Conservation (phyloP, 306 rosid species). For the Citrullus amarus region DNA sequence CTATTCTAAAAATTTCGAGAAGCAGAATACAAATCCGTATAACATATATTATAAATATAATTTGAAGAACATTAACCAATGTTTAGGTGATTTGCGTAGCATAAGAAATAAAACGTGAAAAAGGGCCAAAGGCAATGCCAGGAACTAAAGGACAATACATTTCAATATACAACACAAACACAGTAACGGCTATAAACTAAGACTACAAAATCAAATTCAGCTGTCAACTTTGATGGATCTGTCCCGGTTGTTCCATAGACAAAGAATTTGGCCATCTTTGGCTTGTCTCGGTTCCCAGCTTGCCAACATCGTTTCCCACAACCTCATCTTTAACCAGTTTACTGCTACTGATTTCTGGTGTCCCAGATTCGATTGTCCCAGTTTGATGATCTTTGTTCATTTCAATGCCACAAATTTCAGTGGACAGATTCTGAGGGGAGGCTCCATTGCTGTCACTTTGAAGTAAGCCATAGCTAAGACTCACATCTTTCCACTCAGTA, state of each 20-base stretch:
- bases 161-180: not conserved
- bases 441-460: not conserved
- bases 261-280: not conserved
- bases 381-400: not conserved
- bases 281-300: not conserved
- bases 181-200: not conserved
- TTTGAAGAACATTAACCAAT: not conserved
- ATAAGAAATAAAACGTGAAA: not conserved
- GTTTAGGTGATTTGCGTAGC: not conserved
- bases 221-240: not conserved
- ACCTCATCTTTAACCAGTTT: not conserved
- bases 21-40: not conserved
- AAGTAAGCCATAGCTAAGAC: slow-evolving; percentile 11
- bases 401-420: not conserved
- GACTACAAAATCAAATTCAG: not conserved
- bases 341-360: not conserved
- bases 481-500: slow-evolving; percentile 14
- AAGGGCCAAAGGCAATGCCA: not conserved
- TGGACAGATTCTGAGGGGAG: not conserved
- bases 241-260: not conserved
- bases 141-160: not conserved
- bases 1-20: not conserved
- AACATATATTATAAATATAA: no score
- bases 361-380: not conserved
- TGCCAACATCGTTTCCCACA: not conserved